phyloP scores from a whole-genome alignment of 2,329 filamentous ascomycete genomes.

The Ceratocystis diversiconidia region DNA sequence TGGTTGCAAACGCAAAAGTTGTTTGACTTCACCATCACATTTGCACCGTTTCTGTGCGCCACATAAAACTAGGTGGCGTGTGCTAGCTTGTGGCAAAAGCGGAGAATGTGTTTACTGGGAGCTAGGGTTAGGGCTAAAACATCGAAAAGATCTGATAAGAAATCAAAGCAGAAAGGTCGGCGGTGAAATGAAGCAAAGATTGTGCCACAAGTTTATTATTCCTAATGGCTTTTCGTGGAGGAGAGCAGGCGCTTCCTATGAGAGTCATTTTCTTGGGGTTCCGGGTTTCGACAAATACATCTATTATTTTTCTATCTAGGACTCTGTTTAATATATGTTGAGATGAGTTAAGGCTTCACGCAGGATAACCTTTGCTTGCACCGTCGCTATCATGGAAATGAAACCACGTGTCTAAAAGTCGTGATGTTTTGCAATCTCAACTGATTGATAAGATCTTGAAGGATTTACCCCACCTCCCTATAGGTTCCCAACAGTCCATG shows the following conservation, averaged over 20 bases:
- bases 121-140: neutral
- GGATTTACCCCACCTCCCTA: neutral
- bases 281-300: neutral
- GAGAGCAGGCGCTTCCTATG: too few species aligned
- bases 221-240: too few species aligned
- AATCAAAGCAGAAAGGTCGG: neutral
- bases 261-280: too few species aligned
- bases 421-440: conserved; percentile 8
- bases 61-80: neutral
- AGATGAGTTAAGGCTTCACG: too few species aligned
- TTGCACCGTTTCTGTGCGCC: neutral
- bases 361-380: too few species aligned
- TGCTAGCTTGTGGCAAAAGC: neutral
- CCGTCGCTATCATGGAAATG: neutral
- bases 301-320: too few species aligned
- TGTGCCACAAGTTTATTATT: too few species aligned
- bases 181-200: too few species aligned
- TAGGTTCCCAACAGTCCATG: neutral
- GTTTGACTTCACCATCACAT: neutral
- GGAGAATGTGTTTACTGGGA: neutral
- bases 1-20: too few species aligned
- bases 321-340: too few species aligned
- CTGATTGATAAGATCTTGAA: conserved; percentile 19
- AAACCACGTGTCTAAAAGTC: neutral
- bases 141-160: neutral